These are phyloP conservation scores for Nakazawaea holstii DNA, from an alignment of 805 yeast species.

Conservation along the genomic window DNA sequence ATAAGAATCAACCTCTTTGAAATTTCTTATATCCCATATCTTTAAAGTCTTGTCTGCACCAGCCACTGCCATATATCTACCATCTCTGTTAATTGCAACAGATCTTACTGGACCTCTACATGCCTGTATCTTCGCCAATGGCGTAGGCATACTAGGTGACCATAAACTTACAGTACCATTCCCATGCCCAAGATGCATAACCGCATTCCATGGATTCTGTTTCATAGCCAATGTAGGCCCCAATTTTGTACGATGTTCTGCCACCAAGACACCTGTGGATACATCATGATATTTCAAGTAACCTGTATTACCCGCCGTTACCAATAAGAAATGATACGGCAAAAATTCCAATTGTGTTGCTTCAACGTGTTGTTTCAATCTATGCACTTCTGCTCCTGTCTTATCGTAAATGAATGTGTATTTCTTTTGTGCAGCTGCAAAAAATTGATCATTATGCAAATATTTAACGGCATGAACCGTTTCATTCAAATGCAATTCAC, in stretches of 20 bases:
- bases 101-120: slow-evolving; percentile 86
- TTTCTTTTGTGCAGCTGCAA: slow-evolving; percentile 96
- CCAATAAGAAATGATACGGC: slow-evolving; percentile 87
- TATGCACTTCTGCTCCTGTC: slow-evolving; percentile 86
- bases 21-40: slow-evolving; percentile 90
- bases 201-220: slow-evolving; percentile 95
- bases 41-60: slow-evolving; percentile 83
- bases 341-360: slow-evolving; percentile 77
- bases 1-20: slow-evolving; percentile 68
- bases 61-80: slow-evolving; percentile 88
- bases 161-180: slow-evolving; percentile 91
- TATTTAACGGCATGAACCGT: slow-evolving; percentile 88
- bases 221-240: slow-evolving; percentile 89
- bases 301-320: slow-evolving; percentile 87
- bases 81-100: slow-evolving; percentile 84
- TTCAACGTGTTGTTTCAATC: slow-evolving; percentile 86
- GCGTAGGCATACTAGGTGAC: slow-evolving; percentile 86
- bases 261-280: slow-evolving; percentile 81
- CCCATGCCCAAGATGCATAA: slow-evolving; percentile 87
- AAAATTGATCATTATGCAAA: slow-evolving; percentile 86
- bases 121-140: slow-evolving; percentile 76
- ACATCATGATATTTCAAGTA: slow-evolving; percentile 91
- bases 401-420: slow-evolving; percentile 90
- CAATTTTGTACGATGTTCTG: slow-evolving; percentile 78
- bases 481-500: slow-evolving; percentile 83